Conservation (phyloP, 495 filamentous ascomycete species). For the Hypoxylon rickii region DNA sequence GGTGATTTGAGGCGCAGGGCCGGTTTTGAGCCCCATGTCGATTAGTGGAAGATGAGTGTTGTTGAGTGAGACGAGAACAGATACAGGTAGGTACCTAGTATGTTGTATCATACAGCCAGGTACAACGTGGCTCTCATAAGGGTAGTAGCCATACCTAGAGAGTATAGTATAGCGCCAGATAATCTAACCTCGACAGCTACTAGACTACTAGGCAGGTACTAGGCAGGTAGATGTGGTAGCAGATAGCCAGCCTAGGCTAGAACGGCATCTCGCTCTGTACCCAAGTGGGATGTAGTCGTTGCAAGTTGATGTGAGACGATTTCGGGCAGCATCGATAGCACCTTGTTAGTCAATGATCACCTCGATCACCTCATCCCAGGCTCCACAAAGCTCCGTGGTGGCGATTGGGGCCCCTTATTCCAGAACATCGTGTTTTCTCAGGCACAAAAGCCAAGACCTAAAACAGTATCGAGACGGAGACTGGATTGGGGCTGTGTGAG, state of each 20-base stretch:
- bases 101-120: too few relatives aligned
- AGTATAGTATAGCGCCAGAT: too few relatives aligned
- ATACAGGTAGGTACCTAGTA: not conserved
- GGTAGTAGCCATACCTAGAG: too few relatives aligned
- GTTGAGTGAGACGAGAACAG: not conserved
- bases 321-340: conserved; percentile 29
- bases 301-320: conserved; percentile 25
- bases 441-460: conserved; percentile 18
- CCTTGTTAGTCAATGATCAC: conserved; percentile 38
- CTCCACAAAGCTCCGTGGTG: conserved; percentile 26
- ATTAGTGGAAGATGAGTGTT: conserved; percentile 14
- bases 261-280: conserved; percentile 2
- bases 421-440: not conserved
- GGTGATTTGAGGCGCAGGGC: conserved; percentile 31
- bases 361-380: conserved; percentile 31
- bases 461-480: conserved; percentile 17
- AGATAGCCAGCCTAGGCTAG: too few relatives aligned
- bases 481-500: conserved; percentile 15
- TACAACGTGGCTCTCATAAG: too few relatives aligned
- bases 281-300: conserved; percentile 17
- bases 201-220: too few relatives aligned
- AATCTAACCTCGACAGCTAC: too few relatives aligned
- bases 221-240: too few relatives aligned
- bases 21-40: conserved; percentile 32
- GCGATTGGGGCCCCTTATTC: conserved; percentile 28